Base-by-base conservation (phyloP, 148 eudicot species). In the Nepenthes gracilis region DNA sequence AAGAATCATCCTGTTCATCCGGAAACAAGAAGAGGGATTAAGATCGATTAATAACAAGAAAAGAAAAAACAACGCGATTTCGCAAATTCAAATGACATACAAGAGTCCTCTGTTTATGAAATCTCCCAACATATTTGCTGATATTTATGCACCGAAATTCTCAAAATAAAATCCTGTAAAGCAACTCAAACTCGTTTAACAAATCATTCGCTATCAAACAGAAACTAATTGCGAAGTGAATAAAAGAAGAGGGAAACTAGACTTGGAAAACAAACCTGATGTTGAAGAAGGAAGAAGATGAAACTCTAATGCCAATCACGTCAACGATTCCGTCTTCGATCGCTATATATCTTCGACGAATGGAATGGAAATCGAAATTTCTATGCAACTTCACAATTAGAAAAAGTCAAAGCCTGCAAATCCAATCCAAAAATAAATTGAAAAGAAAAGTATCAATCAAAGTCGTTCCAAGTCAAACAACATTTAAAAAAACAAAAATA, bases 81-180 rank as follows among this genome's bases (percentile, higher is more conserved):
- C 2, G 15, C 36, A 12, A 36, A 2, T 6, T 36, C 37, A 3
- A 2, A 14, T 12, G 13, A 11, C 94, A 49, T 88, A 92, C 98
- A 92, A 62, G 72, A 85, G 89, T 52, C 62, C 75, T 57, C 83
- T 68, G 66, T 89, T 79, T 59, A 92, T 71, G 62, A 88, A 71
- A 14, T 85, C 88, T 36, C 94, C 94, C 78, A 85, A 75, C 96
- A 92, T 92, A 62, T 75, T 78, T 15, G 34, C 55, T 23, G 34
- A 59, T 37, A 47, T 40, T 35, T 5, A 36, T 58, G 10, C 45
- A 6, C 47, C 32, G 12, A 10, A 35, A 43, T 2, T 43, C 9
- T 43, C 47, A n/a, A 43, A 12, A n/a, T 2, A 23, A 23, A 23
- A 11, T 5, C 9, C 32, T 43, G 11, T n/a, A 48, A 62, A 49